These are phyloP conservation scores for Vitis hybrid DNA, from an alignment of 177 flowering plant species.

Conservation along the genomic window DNA sequence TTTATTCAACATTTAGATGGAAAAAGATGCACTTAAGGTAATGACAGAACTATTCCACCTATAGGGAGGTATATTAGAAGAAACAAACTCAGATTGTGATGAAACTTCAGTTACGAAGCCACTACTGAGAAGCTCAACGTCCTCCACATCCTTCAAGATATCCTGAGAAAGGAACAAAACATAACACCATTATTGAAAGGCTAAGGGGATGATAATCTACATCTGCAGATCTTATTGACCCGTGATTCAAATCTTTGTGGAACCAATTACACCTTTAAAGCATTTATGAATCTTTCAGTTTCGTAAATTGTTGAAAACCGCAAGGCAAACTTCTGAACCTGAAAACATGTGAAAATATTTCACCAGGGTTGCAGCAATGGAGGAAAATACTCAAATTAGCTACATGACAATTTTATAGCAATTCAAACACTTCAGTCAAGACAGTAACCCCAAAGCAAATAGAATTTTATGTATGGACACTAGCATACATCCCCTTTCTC, in stretches of 20 bases:
- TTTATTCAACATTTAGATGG: not conserved
- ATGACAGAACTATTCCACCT: slow-evolving; percentile 25
- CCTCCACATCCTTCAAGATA: slow-evolving; percentile 24
- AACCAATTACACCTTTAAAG: slow-evolving; percentile 44
- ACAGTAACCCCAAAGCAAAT: too few relatives aligned
- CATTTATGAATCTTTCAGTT: slow-evolving; percentile 42
- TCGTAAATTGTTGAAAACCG: slow-evolving; percentile 43
- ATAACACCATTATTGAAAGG: slow-evolving; percentile 8
- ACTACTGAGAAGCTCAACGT: slow-evolving; percentile 17
- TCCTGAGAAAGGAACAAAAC: slow-evolving; percentile 33
- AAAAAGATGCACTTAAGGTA: not conserved
- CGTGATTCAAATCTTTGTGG: not conserved
- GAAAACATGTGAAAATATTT: slow-evolving; percentile 24
- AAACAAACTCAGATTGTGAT: slow-evolving; percentile 44
- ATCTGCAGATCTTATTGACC: not conserved
- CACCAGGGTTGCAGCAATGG: not conserved
- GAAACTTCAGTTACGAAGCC: slow-evolving; percentile 34
- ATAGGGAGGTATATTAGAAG: slow-evolving; percentile 27
- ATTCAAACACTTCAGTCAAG: not conserved
- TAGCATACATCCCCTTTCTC: not conserved
- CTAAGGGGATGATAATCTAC: not conserved
- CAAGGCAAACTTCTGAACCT: slow-evolving; percentile 84
- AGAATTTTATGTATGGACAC: too few relatives aligned
- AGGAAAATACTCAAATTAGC: not conserved
- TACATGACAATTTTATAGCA: not conserved